Conservation (phyloP, 352 stramenopile genomes). For the Vaucheria bursata region DNA sequence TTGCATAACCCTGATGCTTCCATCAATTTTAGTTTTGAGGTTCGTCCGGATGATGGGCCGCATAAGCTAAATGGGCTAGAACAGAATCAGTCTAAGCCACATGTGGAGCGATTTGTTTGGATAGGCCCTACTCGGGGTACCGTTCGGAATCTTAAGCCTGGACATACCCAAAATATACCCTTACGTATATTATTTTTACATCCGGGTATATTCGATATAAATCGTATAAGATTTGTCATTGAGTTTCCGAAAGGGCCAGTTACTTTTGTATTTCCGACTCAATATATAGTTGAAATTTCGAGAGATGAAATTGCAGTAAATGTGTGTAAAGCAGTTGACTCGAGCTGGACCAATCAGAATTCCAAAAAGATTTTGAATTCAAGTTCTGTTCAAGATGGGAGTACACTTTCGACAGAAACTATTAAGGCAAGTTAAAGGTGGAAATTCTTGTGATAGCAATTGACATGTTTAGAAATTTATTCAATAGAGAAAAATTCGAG, state of each 20-base stretch:
- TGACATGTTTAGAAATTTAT: too few species aligned
- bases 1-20: slow-evolving; percentile 13
- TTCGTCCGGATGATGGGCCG: slow-evolving; percentile 21
- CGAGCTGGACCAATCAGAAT: too few species aligned
- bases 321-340: too few species aligned
- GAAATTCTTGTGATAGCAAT: too few species aligned
- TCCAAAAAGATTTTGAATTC: too few species aligned
- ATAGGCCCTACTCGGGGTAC: slow-evolving; percentile 19
- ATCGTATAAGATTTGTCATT: slow-evolving; percentile 44
- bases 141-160: slow-evolving; percentile 16
- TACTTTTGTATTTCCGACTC: slow-evolving; percentile 38
- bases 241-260: slow-evolving; percentile 28
- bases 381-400: too few species aligned
- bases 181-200: slow-evolving; percentile 31
- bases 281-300: slow-evolving; percentile 27
- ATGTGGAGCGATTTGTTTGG: slow-evolving; percentile 32
- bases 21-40: slow-evolving; percentile 36
- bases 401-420: too few species aligned
- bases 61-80: slow-evolving; percentile 2
- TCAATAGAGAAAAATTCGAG: too few species aligned
- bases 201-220: slow-evolving; percentile 43
- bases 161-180: not conserved
- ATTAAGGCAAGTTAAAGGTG: too few species aligned
- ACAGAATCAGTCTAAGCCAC: too few species aligned
- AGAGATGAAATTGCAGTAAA: too few species aligned